A percentile compares a stretch with the other conserved stretches of the same genome.
phyloP scores from a whole-genome alignment of 2,329 filamentous ascomycete genomes.

The Shiraia sp. region DNA sequence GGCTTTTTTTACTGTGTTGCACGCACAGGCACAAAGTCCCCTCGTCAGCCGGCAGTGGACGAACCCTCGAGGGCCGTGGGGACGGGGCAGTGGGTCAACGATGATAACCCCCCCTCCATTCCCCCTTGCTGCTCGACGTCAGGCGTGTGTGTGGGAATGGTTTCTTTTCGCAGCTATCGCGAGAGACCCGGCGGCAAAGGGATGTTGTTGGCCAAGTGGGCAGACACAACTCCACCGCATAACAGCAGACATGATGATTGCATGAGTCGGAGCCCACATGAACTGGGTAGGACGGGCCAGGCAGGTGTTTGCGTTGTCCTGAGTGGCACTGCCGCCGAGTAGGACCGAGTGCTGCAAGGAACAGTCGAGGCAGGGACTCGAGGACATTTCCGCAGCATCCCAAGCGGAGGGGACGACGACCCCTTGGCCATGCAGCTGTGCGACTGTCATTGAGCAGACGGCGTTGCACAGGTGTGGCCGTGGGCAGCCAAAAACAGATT shows the following conservation, averaged over 20 bases:
- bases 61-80: constrained; percentile 3
- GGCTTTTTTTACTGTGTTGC: constrained; percentile 8
- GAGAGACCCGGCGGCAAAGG: background rate
- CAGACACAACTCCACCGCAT: constrained; percentile 1
- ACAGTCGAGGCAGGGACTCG: constrained; percentile 16
- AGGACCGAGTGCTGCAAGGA: constrained; percentile 40
- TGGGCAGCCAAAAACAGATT: constrained; percentile 22
- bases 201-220: constrained; percentile 12
- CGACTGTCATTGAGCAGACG: constrained; percentile 24
- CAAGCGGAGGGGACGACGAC: constrained; percentile 31
- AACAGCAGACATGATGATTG: constrained; percentile 9
- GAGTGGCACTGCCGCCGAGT: constrained; percentile 31
- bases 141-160: constrained; percentile 1
- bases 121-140: constrained; percentile 7
- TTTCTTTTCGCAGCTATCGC: constrained; percentile 6
- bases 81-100: constrained; percentile 2
- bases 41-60: constrained; percentile 6
- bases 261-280: constrained; percentile 23
- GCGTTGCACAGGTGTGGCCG: constrained; percentile 29
- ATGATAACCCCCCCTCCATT: background rate
- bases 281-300: constrained; percentile 27
- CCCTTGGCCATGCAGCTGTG: constrained; percentile 39
- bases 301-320: constrained; percentile 28
- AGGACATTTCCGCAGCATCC: constrained; percentile 25
- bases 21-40: constrained; percentile 6